Conservation (phyloP, 805 yeast species). For the Schwanniomyces yamadae region DNA sequence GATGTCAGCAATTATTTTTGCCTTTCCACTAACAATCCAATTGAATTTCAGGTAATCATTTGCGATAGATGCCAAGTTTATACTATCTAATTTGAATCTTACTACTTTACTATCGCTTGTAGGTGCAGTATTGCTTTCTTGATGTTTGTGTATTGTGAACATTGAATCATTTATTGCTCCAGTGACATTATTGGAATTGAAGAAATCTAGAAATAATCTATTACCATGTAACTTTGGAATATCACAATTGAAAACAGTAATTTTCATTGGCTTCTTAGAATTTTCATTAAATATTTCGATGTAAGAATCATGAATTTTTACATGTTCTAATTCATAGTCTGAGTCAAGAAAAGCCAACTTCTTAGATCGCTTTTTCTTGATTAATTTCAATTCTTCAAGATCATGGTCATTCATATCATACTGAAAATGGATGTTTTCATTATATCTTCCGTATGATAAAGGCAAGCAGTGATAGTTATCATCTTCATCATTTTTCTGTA, state of each 20-base stretch:
- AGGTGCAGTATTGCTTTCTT: slow-evolving; percentile 41
- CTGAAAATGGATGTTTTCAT: slow-evolving; percentile 31
- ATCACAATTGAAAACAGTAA: slow-evolving; percentile 65
- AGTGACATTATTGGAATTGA: slow-evolving; percentile 67
- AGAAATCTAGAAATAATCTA: slow-evolving; percentile 61
- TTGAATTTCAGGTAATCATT: slow-evolving; percentile 50
- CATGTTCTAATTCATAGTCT: slow-evolving; percentile 30
- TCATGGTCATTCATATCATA: slow-evolving; percentile 30
- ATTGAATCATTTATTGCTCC: slow-evolving; percentile 75
- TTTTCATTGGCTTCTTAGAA: slow-evolving; percentile 35
- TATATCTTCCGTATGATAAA: slow-evolving; percentile 20
- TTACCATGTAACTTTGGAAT: slow-evolving; percentile 58
- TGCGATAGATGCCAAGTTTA: slow-evolving; percentile 33
- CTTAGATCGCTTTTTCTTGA: slow-evolving; percentile 3
- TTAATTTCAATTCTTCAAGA: slow-evolving; percentile 14
- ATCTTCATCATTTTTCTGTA: slow-evolving; percentile 7
- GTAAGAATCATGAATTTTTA: slow-evolving; percentile 53
- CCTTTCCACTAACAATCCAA: slow-evolving; percentile 72
- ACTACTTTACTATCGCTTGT: slow-evolving; percentile 25
- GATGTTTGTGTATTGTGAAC: slow-evolving; percentile 76
- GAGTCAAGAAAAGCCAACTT: slow-evolving; percentile 23
- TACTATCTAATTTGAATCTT: slow-evolving; percentile 42
- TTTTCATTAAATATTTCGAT: slow-evolving; percentile 35
- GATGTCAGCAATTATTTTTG: slow-evolving; percentile 69
- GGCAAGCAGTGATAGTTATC: slow-evolving; percentile 12